Evolutionary conservation across 2,329 filamentous ascomycete species (phyloP), one percentile per base, ranked within the genome.

Genomic region (Alternaria sp.): DNA sequence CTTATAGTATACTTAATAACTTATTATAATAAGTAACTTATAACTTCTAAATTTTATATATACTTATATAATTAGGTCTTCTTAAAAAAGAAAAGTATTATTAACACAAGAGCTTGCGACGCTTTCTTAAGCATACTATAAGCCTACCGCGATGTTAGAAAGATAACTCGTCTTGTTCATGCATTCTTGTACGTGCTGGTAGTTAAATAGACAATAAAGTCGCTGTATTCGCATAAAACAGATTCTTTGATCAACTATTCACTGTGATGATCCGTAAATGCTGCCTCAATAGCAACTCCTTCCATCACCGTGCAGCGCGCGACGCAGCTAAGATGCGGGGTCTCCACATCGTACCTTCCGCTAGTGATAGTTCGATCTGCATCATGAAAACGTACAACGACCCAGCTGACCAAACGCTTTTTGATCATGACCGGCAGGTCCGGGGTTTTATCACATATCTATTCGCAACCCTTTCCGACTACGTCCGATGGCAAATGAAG

Each of bases 251-350:
- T 21, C 21, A 21, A 21, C 21, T 21, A 21, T 40, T 6, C 15
- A 5, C 4, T 4, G 36, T 10, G 36, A 10, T 40, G 3, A 3
- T 17, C 0, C 15, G 0, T 40, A 10, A 6, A 10, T 10, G 2
- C 15, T 10, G 4, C 0, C 15, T n/a, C 3, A 1, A 25, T 1
- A 52, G 8, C 21, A 6, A 8, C 9, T 21, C 30, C 13, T 3
- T 4, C 7, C 17, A 44, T 10, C 21, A 12, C 45, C 4, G 30
- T 21, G n/a, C 13, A 13, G 19, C 25, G 25, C 23, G 32, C 30
- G 11, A 40, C 30, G 19, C 15, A n/a, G 55, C 28, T 32, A 30
- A 61, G 40, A 49, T 58, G 59, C 40, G 59, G 59, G 59, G 59
- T 61, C 54, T 50, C 59, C 59, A 61, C 59, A 61, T 54, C 28